A percentile compares a stretch with the other conserved stretches of the same genome.
Evolutionary conservation across 768 basidiomycete species (phyloP).

Genomic region (Gelatoporia subvermispora): DNA sequence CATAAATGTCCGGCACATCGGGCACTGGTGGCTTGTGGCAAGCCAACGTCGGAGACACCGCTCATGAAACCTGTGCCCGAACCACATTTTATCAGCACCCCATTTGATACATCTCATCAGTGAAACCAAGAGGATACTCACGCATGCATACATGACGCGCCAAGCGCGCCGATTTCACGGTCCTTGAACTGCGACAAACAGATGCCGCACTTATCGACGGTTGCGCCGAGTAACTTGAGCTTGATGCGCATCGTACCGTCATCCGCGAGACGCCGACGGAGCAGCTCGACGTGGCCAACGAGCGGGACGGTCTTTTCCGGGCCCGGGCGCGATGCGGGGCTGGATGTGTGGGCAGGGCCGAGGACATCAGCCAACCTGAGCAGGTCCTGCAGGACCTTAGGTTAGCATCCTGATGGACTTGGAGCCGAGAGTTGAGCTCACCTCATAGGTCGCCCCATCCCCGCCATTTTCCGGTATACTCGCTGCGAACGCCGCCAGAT

Average conservation of each 20-base stretch:
- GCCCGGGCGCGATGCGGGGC: slow-evolving; percentile 3
- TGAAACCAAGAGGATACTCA: slow-evolving; percentile 22
- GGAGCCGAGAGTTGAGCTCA: slow-evolving; percentile 30
- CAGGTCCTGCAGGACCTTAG: slow-evolving; percentile 38
- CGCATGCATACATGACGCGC: slow-evolving; percentile 56
- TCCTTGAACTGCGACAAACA: slow-evolving; percentile 68
- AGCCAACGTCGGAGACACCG: slow-evolving; percentile 61
- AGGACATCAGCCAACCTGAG: slow-evolving; percentile 57
- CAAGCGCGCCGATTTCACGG: slow-evolving; percentile 51
- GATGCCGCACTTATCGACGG: slow-evolving; percentile 68
- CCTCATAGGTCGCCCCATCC: slow-evolving; percentile 61
- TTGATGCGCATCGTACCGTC: slow-evolving; percentile 73
- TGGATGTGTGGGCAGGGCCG: slow-evolving; percentile 48
- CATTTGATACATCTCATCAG: neutral
- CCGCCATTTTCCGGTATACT: slow-evolving; percentile 37
- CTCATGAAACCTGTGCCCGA: slow-evolving; percentile 47
- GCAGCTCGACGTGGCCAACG: slow-evolving; percentile 40
- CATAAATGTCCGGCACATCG: slow-evolving; percentile 45
- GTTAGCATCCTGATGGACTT: neutral
- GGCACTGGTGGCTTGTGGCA: slow-evolving; percentile 55
- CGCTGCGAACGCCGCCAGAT: slow-evolving; percentile 60
- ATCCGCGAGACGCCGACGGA: slow-evolving; percentile 51
- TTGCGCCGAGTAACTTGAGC: slow-evolving; percentile 53
- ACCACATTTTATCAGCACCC: no score
- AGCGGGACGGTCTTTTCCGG: slow-evolving; percentile 13